These are phyloP conservation scores for Plasmodium relictum DNA, from an alignment of 169 alveolate species.

Conservation along the genomic window DNA sequence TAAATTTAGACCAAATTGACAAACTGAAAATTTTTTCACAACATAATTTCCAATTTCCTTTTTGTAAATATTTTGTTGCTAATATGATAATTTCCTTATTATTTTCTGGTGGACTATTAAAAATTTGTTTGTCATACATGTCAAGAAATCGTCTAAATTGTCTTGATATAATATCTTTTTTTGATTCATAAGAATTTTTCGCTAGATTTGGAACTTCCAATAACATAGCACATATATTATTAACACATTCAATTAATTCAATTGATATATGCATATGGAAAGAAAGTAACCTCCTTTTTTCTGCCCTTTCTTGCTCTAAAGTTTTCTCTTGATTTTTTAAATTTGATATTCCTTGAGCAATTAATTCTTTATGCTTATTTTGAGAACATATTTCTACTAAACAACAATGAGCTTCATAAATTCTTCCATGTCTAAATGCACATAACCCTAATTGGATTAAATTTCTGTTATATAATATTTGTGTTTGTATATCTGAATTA, in stretches of 20 bases:
- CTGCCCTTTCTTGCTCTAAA: slow-evolving; percentile 95
- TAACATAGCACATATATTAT: slow-evolving; percentile 94
- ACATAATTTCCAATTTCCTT: slow-evolving; percentile 96
- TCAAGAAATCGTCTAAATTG: slow-evolving; percentile 95
- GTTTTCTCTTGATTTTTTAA: slow-evolving; percentile 93
- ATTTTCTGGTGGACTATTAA: slow-evolving; percentile 97
- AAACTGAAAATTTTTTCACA: slow-evolving; percentile 87
- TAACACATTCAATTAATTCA: slow-evolving; percentile 95
- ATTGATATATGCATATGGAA: slow-evolving; percentile 97
- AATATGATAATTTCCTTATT: slow-evolving; percentile 93
- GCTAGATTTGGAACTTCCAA: slow-evolving; percentile 94
- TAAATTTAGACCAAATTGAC: slow-evolving; percentile 90
- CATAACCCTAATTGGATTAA: slow-evolving; percentile 96
- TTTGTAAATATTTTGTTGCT: slow-evolving; percentile 94
- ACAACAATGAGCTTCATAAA: slow-evolving; percentile 93
- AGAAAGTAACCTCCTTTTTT: slow-evolving; percentile 96
- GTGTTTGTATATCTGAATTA: slow-evolving; percentile 93
- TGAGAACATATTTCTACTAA: slow-evolving; percentile 94
- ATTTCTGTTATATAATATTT: slow-evolving; percentile 95
- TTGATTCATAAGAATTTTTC: slow-evolving; percentile 83
- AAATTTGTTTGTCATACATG: slow-evolving; percentile 93
- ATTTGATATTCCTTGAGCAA: slow-evolving; percentile 95
- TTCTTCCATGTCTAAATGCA: slow-evolving; percentile 96
- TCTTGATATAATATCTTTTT: slow-evolving; percentile 85
- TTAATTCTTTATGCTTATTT: slow-evolving; percentile 94